Evolutionary conservation across 73 alveolate genomes (phyloP).

Genomic region (Symbiodinium pilosum): DNA sequence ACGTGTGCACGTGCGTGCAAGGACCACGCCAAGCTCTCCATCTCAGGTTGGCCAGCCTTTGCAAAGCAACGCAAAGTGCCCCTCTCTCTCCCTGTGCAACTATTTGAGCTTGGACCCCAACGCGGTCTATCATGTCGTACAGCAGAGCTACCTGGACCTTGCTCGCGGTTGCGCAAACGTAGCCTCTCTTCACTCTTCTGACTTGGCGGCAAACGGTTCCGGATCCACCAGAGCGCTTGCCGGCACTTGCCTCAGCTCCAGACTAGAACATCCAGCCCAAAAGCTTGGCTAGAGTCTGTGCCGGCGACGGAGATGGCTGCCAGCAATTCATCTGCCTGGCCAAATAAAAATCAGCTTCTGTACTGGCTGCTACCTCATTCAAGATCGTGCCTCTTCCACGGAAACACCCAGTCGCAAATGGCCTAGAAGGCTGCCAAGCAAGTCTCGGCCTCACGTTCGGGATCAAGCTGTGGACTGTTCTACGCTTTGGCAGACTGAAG

Average conservation of each 20-base stretch:
- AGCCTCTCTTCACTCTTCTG: too few species aligned
- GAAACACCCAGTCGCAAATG: slow-evolving; percentile 71
- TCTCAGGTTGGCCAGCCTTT: slow-evolving; percentile 81
- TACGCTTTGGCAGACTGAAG: neutral
- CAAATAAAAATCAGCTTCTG: neutral
- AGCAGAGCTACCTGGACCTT: slow-evolving; percentile 49
- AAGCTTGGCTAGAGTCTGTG: neutral
- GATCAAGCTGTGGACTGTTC: neutral
- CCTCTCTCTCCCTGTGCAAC: too few species aligned
- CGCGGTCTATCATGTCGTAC: slow-evolving; percentile 81
- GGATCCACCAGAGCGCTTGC: slow-evolving; percentile 84
- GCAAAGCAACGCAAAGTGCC: too few species aligned
- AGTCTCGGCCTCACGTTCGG: neutral
- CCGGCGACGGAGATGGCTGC: slow-evolving; percentile 28
- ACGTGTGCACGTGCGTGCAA: too few species aligned
- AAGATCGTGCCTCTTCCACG: slow-evolving; percentile 29
- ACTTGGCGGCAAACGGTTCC: slow-evolving; percentile 16
- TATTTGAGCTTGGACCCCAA: neutral
- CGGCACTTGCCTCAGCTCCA: neutral
- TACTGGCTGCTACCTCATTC: neutral
- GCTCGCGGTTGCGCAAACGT: too few species aligned
- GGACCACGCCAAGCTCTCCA: slow-evolving; percentile 35
- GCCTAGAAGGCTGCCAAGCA: slow-evolving; percentile 70
- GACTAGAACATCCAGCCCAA: neutral
- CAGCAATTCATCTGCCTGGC: slow-evolving; percentile 63